Evolutionary conservation across 495 filamentous ascomycete genomes (phyloP), one percentile per base, ranked within the genome.

Genomic region (Trichoderma orchidacearum): DNA sequence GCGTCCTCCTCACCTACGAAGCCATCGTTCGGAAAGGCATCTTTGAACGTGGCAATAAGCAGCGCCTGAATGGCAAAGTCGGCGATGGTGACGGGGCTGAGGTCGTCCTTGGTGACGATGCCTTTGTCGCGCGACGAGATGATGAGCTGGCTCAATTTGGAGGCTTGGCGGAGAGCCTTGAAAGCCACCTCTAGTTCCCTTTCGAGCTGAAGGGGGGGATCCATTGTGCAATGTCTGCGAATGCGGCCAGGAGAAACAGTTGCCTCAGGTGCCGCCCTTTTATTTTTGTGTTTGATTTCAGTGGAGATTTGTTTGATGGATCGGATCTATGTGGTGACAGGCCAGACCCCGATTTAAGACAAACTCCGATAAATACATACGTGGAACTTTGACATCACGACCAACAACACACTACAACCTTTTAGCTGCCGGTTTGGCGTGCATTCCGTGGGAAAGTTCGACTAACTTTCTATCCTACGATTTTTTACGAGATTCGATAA

Each of bases 21-120:
- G 23, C 67, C 67, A 60, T 85, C 80, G 21, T 65, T 36, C 2
- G 83, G 82, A 58, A 85, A 85, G 38, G 66, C 66, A 45, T 65
- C 52, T 57, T 75, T 70, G 30, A 86, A 64, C 0, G 78, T 78
- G 31, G 70, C 70, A 48, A 82, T 79, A 25, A 86, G 75, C 3
- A 85, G 68, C 18, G 82, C 79, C 64, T 86, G 83, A 36, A 83
- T 78, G 54, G 79, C 82, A 61, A 85, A 85, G 60, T 86, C 83
- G 62, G 80, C 82, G n/a, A 85, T 74, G 2, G 83, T 85, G 28
- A 85, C 82, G 6, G 81, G 81, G 27, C 74, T 79, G 7, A 73
- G 66, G 60, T 86, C 82, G 55, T 70, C 73, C 62, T 86, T 86
- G 51, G 68, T 65, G 21, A 66, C 34, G 38, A 32, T 30, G 12